phyloP scores from a whole-genome alignment of 371 early-diverging fungal species.

The Mortierella sp. region DNA sequence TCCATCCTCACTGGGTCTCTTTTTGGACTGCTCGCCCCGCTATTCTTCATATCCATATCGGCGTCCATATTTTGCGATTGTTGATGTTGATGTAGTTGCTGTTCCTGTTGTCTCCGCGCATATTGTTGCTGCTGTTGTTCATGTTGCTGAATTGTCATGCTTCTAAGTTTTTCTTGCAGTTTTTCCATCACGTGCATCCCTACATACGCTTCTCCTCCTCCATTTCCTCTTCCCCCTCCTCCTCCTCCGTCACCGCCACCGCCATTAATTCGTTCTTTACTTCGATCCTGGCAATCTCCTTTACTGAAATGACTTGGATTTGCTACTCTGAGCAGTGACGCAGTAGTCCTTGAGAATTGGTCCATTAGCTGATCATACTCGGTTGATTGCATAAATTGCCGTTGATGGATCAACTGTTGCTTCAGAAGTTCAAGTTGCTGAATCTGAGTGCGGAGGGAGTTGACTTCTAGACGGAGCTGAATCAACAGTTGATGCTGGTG shows the following conservation, averaged over 20 bases:
- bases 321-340: constrained; percentile 26
- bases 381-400: constrained; percentile 21
- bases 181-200: constrained; percentile 43
- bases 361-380: constrained; percentile 48
- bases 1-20: constrained; percentile 37
- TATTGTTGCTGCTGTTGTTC: constrained; percentile 28
- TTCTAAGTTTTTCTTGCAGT: constrained; percentile 33
- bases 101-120: constrained; percentile 12
- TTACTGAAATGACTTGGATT: constrained; percentile 28
- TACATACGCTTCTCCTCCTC: constrained; percentile 9
- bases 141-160: constrained; percentile 36
- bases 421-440: constrained; percentile 41
- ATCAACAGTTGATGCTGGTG: constrained; percentile 45
- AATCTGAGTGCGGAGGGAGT: constrained; percentile 39
- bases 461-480: constrained; percentile 46
- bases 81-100: constrained; percentile 3
- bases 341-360: constrained; percentile 40
- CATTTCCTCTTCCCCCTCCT: constrained; percentile 4
- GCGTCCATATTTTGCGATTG: constrained; percentile 10
- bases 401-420: constrained; percentile 41
- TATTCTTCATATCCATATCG: neutral
- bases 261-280: neutral
- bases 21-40: neutral
- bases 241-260: neutral
- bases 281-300: neutral